These are phyloP conservation scores for Vigna mungo DNA, from an alignment of 306 rosid species.

Conservation along the genomic window DNA sequence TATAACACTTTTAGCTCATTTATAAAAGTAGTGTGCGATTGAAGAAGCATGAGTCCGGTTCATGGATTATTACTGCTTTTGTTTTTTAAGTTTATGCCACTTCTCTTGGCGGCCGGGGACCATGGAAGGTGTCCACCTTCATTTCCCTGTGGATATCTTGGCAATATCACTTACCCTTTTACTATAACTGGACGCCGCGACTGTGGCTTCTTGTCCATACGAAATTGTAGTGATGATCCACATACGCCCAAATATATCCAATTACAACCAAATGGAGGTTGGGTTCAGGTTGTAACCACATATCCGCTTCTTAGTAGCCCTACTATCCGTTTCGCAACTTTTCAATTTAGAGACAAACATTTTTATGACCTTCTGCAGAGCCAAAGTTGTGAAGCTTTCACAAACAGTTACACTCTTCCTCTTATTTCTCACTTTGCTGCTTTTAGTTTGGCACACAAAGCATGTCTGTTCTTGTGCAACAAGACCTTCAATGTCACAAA, in stretches of 20 bases:
- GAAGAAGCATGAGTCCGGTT: conserved; percentile 25
- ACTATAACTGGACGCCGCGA: background rate
- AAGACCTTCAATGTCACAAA: background rate
- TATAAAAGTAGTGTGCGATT: background rate
- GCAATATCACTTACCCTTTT: conserved; percentile 46
- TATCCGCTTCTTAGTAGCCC: accelerated
- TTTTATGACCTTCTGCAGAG: background rate
- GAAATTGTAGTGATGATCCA: conserved; percentile 7
- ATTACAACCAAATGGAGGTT: conserved; percentile 22
- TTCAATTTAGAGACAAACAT: conserved; percentile 26
- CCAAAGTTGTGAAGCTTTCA: conserved; percentile 43
- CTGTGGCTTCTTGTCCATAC: conserved; percentile 52
- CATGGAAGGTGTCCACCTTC: conserved; percentile 12
- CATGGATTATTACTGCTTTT: conserved; percentile 6
- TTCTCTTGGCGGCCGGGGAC: background rate
- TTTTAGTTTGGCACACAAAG: accelerated
- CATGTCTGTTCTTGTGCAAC: conserved; percentile 44
- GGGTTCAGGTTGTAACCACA: background rate
- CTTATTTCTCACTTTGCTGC: conserved; percentile 5
- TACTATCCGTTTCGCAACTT: background rate
- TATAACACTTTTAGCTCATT: background rate
- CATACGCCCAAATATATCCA: background rate
- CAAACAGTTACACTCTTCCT: conserved; percentile 40
- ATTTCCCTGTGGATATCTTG: conserved; percentile 48
- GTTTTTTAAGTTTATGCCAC: conserved; percentile 28